Conservation (phyloP, 2,329 filamentous ascomycete genomes). For the Colletotrichum sp. region DNA sequence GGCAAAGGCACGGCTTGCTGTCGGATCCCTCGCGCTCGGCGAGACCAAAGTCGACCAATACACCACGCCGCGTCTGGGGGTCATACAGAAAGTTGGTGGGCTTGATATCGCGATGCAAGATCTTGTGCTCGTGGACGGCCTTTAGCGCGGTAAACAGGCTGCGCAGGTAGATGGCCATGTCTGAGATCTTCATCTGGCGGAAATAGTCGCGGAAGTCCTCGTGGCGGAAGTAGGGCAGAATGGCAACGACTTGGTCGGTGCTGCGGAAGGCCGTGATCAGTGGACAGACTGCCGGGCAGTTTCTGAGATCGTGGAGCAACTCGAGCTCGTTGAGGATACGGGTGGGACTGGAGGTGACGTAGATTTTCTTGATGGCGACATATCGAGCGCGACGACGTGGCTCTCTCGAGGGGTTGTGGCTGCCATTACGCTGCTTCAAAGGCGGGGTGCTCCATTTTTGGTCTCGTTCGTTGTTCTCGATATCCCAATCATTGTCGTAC, state of each 20-base stretch:
- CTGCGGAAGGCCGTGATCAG: slow-evolving; percentile 96
- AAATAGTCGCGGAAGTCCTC: slow-evolving; percentile 96
- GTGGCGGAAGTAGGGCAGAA: slow-evolving; percentile 95
- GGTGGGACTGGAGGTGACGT: slow-evolving; percentile 92
- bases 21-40: slow-evolving; percentile 85
- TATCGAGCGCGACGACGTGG: slow-evolving; percentile 61
- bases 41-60: slow-evolving; percentile 98
- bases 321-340: slow-evolving; percentile 97
- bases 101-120: slow-evolving; percentile 95
- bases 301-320: slow-evolving; percentile 83
- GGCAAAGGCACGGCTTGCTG: slow-evolving; percentile 81
- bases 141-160: slow-evolving; percentile 85
- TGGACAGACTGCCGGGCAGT: slow-evolving; percentile 86
- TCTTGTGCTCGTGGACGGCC: slow-evolving; percentile 81
- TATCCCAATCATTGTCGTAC: slow-evolving; percentile 88
- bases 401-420: slow-evolving; percentile 33
- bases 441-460: slow-evolving; percentile 74
- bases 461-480: slow-evolving; percentile 62
- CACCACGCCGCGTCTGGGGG: slow-evolving; percentile 77
- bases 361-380: slow-evolving; percentile 99
- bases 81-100: slow-evolving; percentile 98
- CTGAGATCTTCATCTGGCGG: slow-evolving; percentile 81
- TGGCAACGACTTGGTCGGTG: slow-evolving; percentile 92
- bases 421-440: slow-evolving; percentile 51
- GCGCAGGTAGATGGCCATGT: slow-evolving; percentile 89